Evolutionary conservation across 495 filamentous ascomycete species (phyloP), one percentile per base, ranked within the genome.

Genomic region (Penicillium verhagenii): DNA sequence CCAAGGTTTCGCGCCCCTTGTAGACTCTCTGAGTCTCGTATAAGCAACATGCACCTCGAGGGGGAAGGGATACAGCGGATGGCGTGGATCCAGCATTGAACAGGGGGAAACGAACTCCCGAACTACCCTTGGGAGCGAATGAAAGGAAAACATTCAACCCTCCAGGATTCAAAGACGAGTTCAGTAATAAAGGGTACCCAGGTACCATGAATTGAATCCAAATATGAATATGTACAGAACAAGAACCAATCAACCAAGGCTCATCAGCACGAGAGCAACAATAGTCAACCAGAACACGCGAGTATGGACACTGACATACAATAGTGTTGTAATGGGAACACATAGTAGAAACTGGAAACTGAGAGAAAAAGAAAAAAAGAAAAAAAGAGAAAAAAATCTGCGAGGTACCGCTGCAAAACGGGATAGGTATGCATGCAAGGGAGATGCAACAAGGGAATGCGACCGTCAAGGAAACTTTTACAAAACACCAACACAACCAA

Each of bases 391-490:
- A 43, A 7, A 23, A 21, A 47, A 51, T 23, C 18, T 48, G 51
- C 38, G 58, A 56, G 45, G 47, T 42, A 62, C 45, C 63, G 60
- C 59, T 63, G 58, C 31, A 21, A 56, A 28, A 35, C 7, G 40
- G 20, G 39, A 23, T 37, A 43, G 40, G n/a, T n/a, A n/a, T n/a
- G n/a, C n/a, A 53, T 53, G 45, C n/a, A 52, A 53, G 33, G 50
- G 42, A 56, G 37, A 65, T 59, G 50, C 54, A 57, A 52, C 48
- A 40, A 54, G 3, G n/a, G 18, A 21, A 56, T 33, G 48, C 46
- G 47, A 31, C 23, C 24, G 42, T 7, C 38, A 24, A 60, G 23
- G 31, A 31, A 45, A 42, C 25, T 56, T 58, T 56, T 59, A 43
- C 49, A 52, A 45, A 40, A 62, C 49, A 47, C 55, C 42, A 39